Conservation (phyloP, 257 asterid species). For the Cinchona pubescens region DNA sequence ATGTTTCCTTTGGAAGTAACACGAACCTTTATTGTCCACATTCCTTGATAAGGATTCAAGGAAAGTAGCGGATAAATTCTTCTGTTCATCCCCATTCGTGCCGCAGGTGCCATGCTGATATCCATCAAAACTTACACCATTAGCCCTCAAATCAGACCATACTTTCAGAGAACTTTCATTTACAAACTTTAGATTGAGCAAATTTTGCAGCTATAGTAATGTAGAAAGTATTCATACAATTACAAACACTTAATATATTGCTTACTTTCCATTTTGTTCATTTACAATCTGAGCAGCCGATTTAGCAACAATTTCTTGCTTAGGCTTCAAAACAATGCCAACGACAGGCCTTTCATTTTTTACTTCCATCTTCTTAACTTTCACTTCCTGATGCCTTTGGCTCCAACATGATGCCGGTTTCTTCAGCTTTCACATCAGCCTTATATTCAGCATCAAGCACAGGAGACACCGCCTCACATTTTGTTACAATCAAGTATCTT, state of each 20-base stretch:
- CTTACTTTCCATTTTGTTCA: constrained; percentile 81
- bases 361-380: constrained; percentile 21
- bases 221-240: not conserved
- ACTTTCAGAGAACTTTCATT: not conserved
- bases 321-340: constrained; percentile 50
- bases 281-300: constrained; percentile 85
- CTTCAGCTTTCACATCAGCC: constrained; percentile 36
- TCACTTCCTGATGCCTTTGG: constrained; percentile 37
- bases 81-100: constrained; percentile 81
- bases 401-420: constrained; percentile 23
- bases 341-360: constrained; percentile 32
- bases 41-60: constrained; percentile 88
- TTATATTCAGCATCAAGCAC: constrained; percentile 70
- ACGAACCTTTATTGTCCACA: constrained; percentile 84
- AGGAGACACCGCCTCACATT: constrained; percentile 66
- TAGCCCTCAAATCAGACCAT: not conserved
- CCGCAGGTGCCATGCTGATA: constrained; percentile 76
- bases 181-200: not conserved
- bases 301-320: constrained; percentile 59
- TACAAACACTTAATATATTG: not conserved
- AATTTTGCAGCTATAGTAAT: not conserved
- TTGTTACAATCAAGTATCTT: constrained; percentile 69
- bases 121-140: not conserved
- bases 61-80: constrained; percentile 86
- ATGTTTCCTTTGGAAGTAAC: constrained; percentile 77